A percentile compares a stretch with the other conserved stretches of the same genome.
Evolutionary conservation across 169 alveolate species (phyloP).

Genomic region (Plasmodium cynomolgi): DNA sequence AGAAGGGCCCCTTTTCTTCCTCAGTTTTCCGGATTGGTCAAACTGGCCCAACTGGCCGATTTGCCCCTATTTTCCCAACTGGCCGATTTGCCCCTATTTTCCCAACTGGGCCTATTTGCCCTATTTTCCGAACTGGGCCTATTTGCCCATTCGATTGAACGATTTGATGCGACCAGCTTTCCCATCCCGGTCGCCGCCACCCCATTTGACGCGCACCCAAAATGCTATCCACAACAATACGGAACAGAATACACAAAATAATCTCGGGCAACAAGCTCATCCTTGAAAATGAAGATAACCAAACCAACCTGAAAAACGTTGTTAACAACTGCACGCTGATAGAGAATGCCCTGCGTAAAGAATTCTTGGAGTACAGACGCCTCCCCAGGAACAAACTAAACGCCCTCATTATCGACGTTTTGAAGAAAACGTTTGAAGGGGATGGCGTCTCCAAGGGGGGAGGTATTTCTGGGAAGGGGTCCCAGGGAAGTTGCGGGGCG

Average conservation of each 20-base stretch:
- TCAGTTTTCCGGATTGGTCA: not conserved
- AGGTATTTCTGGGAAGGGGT: not conserved
- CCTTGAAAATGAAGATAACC: conserved; percentile 27
- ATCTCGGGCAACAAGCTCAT: conserved; percentile 31
- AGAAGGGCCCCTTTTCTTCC: not conserved
- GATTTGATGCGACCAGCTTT: not conserved
- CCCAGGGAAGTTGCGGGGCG: not conserved
- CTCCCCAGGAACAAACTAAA: conserved; percentile 9
- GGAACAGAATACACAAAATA: conserved; percentile 26
- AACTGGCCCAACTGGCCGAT: no score
- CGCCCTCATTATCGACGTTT: conserved; percentile 8
- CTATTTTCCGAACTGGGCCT: not conserved
- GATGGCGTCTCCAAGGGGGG: not conserved
- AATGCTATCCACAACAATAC: conserved; percentile 7
- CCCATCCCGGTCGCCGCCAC: not conserved
- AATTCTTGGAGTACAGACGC: conserved; percentile 29
- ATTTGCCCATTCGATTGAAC: not conserved
- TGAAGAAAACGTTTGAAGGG: conserved; percentile 22
- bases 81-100: not conserved
- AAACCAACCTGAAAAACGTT: conserved; percentile 16
- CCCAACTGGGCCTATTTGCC: not conserved
- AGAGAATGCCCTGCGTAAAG: conserved; percentile 9
- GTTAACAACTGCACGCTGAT: conserved; percentile 20
- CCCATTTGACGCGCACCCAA: not conserved
- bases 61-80: not conserved